Base-by-base conservation (phyloP, 495 filamentous ascomycete genomes). In the Oleoguttula mirabilis region DNA sequence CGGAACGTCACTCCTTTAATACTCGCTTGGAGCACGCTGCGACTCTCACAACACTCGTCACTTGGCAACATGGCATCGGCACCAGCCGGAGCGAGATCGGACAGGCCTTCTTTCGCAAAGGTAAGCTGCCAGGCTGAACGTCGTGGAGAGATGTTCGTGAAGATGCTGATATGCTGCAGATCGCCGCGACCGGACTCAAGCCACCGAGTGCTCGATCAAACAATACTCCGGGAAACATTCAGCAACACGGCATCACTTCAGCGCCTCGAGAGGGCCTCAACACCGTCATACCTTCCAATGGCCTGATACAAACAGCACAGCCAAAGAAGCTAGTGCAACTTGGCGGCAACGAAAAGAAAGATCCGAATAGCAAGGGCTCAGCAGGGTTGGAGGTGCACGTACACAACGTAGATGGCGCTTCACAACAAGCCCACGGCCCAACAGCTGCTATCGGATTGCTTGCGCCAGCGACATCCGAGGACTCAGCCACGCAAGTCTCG, bases 401-500 rank as follows among this genome's bases (percentile, higher is more conserved):
- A 8, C 25, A 47, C 10, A 35, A 20, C 6, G 49, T 20, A 10
- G 39, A 47, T 15, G 17, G 19, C 3, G 20, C 19, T 23, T 3
- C 39, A 11, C 30, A 32, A 5, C 10, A 5, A 17, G 31, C 11
- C 11, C 14, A 38, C 19, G 33, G 11, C 8, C 23, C 37, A n/a
- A 24, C 19, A 10, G 39, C 33, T n/a, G 21, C n/a, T 7, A 33
- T 27, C 12, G 46, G 50, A 7, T 32, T 43, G 41, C 43, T 34
- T 21, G 55, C 50, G 32, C 51, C 58, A 15, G 24, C 36, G 4
- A 25, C 45, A 16, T 37, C 51, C 10, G 62, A 65, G 17, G 59
- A 65, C 27, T 52, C 45, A 24, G 54, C 31, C 10, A 92, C 71
- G 62, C 84, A 69, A 65, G 67, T 70, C 64, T 87, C 58, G 52